Conservation (phyloP, 768 basidiomycete species). For the Tylopilus sp. region DNA sequence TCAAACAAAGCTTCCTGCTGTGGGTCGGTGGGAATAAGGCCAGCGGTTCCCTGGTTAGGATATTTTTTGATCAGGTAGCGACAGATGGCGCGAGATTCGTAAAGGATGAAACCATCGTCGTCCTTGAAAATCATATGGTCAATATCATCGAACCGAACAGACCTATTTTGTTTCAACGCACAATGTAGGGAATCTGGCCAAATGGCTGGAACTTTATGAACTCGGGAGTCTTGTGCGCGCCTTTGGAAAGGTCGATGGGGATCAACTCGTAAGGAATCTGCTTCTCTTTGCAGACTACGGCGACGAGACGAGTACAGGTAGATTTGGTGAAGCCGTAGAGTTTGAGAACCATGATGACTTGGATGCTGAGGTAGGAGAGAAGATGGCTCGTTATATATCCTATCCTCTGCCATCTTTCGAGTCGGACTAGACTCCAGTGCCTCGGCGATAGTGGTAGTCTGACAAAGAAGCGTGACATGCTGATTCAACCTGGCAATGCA, state of each 20-base stretch:
- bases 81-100: constrained; percentile 58
- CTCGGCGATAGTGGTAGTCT: too few relatives aligned
- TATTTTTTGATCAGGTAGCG: constrained; percentile 60
- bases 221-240: constrained; percentile 45
- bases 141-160: not conserved
- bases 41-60: constrained; percentile 45
- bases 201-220: constrained; percentile 56
- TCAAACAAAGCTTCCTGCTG: constrained; percentile 33
- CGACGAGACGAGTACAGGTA: constrained; percentile 51
- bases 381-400: too few relatives aligned
- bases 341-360: constrained; percentile 33
- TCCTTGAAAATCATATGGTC: constrained; percentile 29
- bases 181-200: constrained; percentile 48
- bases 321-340: constrained; percentile 35
- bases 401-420: too few relatives aligned
- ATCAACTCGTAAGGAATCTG: constrained; percentile 52
- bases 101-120: constrained; percentile 62
- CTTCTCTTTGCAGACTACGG: constrained; percentile 50
- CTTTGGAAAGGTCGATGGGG: constrained; percentile 38
- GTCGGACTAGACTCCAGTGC: too few relatives aligned
- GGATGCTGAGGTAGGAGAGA: too few relatives aligned
- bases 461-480: too few relatives aligned
- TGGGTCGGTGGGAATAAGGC: constrained; percentile 45
- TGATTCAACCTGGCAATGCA: too few relatives aligned
- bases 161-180: constrained; percentile 9